These are phyloP conservation scores for Lolium perenne DNA, from an alignment of 176 grass and related monocot species.

Conservation along the genomic window DNA sequence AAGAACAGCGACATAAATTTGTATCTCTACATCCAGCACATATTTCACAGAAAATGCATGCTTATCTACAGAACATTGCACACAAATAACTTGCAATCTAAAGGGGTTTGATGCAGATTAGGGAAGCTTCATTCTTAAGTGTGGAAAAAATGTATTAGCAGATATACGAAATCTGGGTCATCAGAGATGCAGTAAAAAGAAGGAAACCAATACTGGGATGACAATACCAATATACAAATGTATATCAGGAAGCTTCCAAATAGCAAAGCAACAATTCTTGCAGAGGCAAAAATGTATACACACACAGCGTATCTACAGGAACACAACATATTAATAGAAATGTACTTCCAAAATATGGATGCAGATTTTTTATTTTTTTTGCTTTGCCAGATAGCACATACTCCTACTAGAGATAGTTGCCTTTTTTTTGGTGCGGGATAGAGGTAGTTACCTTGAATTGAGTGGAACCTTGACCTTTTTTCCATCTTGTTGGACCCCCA, in stretches of 20 bases:
- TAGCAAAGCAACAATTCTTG: slow-evolving; percentile 4
- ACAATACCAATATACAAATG: background rate
- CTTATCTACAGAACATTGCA: slow-evolving; percentile 19
- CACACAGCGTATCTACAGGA: background rate
- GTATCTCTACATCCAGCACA: background rate
- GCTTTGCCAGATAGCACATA: slow-evolving; percentile 27
- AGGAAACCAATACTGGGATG: background rate
- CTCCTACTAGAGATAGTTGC: background rate
- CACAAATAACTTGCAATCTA: slow-evolving; percentile 3
- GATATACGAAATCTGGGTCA: background rate
- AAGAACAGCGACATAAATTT: slow-evolving; percentile 3
- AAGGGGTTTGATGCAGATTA: background rate
- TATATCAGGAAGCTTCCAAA: slow-evolving; percentile 2
- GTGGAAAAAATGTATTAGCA: too few species aligned
- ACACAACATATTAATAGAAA: slow-evolving; percentile 8
- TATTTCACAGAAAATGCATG: background rate
- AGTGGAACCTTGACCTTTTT: slow-evolving; percentile 92
- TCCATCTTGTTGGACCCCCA: slow-evolving; percentile 77
- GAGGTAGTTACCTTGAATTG: slow-evolving; percentile 72
- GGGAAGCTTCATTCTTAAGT: background rate
- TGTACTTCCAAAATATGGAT: slow-evolving; percentile 7
- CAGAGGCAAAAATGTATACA: background rate
- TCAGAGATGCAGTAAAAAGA: slow-evolving; percentile 6
- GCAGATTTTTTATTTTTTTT: background rate
- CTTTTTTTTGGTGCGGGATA: background rate